Evolutionary conservation across 352 stramenopile species (phyloP), one percentile per base, ranked within the genome.

Genomic region (Globisporangium nunn): DNA sequence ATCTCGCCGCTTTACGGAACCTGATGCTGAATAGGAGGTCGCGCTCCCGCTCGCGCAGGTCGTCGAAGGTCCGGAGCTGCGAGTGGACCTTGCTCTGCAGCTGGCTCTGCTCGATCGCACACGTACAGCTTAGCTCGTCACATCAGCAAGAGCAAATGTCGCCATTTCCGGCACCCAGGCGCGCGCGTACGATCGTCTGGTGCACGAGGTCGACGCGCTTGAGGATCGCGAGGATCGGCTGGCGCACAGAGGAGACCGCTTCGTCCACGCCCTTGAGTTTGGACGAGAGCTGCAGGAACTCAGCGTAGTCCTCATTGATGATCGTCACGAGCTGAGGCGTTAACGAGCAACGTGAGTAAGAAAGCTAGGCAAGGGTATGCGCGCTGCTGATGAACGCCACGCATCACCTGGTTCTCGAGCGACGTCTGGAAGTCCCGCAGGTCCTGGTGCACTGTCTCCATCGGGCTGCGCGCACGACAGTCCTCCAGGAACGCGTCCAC

Each of bases 241-340:
- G 63, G 31, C 81, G 80, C 37, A 95, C 77, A 11, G 81, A 90
- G 10, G 81, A 87, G 17, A 93, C 84, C 23, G 85, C 82, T 57
- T 90, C 85, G 52, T 95, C 85, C 31, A 95, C 83, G 23, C 81
- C 85, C 60, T 92, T 91, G 31, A 95, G 74, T 64, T 85, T 88
- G 48, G 82, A 87, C 43, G 85, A 95, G 49, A 95, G 78, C 71
- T 95, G 85, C 44, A 95, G 69, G 56, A 95, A 95, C 71, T 95
- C 85, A 49, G 81, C 73, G 58, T 95, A 95, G 67, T 95, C 85
- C 41, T 92, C 73, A 55, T 95, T 91, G 70, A 95, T 95, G 63
- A 95, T 93, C 44, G 81, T 75, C 14, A 95, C 85, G 33, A 95
- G 74, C 71, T 87, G 55, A 10, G 28, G 23, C 23, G 23, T 23